Evolutionary conservation across 495 filamentous ascomycete species (phyloP).

Genomic region (Penicillium dipodomyicola): DNA sequence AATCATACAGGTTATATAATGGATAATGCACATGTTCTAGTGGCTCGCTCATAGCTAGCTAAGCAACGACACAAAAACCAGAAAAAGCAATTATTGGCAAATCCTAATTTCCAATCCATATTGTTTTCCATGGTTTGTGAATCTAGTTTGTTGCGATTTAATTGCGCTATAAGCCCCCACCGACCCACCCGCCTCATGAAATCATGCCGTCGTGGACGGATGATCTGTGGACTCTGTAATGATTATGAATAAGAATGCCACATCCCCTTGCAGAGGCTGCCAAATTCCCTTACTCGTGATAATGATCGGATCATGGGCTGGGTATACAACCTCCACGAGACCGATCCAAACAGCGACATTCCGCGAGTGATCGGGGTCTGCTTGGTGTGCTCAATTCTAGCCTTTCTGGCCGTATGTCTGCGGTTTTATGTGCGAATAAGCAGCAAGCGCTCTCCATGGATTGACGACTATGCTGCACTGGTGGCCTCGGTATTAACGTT

Average conservation of each 20-base stretch:
- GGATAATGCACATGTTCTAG: too few relatives aligned
- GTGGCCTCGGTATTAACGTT: conserved; percentile 22
- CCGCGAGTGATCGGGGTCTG: conserved; percentile 22
- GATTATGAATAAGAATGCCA: background rate
- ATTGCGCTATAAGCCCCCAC: background rate
- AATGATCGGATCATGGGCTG: conserved; percentile 24
- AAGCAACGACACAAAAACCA: too few relatives aligned
- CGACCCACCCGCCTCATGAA: background rate
- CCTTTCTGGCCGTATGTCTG: conserved; percentile 25
- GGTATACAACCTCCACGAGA: conserved; percentile 30
- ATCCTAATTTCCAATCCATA: background rate
- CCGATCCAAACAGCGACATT: conserved; percentile 24
- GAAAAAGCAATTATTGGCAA: too few relatives aligned
- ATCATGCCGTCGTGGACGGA: background rate
- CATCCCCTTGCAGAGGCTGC: background rate
- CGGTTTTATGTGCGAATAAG: conserved; percentile 25
- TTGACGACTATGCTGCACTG: conserved; percentile 31
- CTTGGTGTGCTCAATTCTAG: conserved; percentile 21
- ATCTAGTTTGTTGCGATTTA: background rate
- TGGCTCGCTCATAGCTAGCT: too few relatives aligned
- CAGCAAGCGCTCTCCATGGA: conserved; percentile 21
- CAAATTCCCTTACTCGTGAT: background rate
- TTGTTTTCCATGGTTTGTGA: background rate
- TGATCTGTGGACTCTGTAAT: background rate
- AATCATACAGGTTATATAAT: too few relatives aligned